Evolutionary conservation across 148 eudicot genomes (phyloP), one percentile per base, ranked within the genome.

Genomic region (Amaranthus hypochondriacus): DNA sequence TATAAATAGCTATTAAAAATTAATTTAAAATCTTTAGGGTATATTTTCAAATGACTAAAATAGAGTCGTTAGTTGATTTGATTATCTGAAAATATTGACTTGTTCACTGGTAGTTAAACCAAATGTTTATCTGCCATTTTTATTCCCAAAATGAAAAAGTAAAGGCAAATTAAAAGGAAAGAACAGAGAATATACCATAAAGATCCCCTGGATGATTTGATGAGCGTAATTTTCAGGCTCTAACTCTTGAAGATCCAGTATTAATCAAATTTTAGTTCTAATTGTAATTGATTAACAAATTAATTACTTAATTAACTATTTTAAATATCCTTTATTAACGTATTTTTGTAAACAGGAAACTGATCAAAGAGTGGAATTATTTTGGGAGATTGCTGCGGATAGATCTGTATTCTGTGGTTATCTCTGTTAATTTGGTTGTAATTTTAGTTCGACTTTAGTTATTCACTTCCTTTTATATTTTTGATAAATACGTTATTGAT

Each of bases 371-470:
- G 86, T 90, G 84, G 83, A 86, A 76, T 75, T 93, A 2, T 86
- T 59, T 46, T 93, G 98, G 98, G 98, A 96, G 4, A 81, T 93
- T 66, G 88, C 93, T 42, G 84, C 85, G 64, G 96, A 90, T 90
- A 93, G 88, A 3, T 18, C 18, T 18, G 18, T 18, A 18, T 18
- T 90, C 98, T 51, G 88, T 88, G 2, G 89, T 90, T 56, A 84
- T 93, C 7, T 90, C 92, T 73, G 98, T 90, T 48, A 78, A 83
- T 71, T 72, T 84, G 74, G 82, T 74, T 75, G 80, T 86, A n/a
- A 84, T 93, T 0, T 92, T 81, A 51, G 63, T 28, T 28, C 3
- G 5, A 60, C 2, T 5, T 58, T 18, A 18, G 18, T 18, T 18
- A 18, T 18, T 18, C 18, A 18, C 18, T 18, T 18, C 18, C 18